phyloP scores from a whole-genome alignment of 2,329 filamentous ascomycete genomes.

The Pseudocercospora cruenta region DNA sequence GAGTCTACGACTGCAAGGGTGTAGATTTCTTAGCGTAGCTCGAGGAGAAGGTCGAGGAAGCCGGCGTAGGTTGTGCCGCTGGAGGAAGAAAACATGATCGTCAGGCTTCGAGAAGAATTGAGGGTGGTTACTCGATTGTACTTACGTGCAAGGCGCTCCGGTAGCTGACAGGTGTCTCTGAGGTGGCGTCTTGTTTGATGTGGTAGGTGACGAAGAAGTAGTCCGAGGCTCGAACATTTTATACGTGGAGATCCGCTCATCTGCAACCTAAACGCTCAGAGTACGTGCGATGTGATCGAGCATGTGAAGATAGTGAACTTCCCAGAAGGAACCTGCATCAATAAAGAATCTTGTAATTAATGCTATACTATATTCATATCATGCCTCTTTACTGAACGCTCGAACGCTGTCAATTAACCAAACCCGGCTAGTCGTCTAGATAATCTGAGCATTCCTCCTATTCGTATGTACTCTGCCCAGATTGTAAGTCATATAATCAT shows the following conservation, averaged over 20 bases:
- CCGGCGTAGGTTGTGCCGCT: neutral
- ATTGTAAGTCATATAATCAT: constrained; percentile 24
- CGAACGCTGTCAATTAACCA: neutral
- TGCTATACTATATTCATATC: neutral
- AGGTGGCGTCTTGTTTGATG: neutral
- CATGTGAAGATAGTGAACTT: neutral
- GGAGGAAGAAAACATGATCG: neutral
- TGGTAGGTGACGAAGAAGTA: neutral
- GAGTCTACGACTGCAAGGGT: constrained; percentile 1
- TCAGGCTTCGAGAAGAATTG: neutral
- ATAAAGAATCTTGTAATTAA: neutral
- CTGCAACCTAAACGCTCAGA: neutral
- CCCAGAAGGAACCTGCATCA: neutral
- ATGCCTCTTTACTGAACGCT: neutral
- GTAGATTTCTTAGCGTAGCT: constrained; percentile 1
- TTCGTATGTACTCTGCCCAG: constrained; percentile 24
- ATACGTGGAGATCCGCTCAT: neutral
- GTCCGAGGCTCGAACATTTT: neutral
- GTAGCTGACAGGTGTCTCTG: neutral
- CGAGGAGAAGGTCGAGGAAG: neutral
- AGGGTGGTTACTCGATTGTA: neutral
- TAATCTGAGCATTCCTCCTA: constrained; percentile 25
- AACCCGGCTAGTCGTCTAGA: constrained; percentile 7
- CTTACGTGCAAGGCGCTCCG: neutral
- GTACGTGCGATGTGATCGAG: neutral